Evolutionary conservation across 106 monocot genomes (phyloP).

Genomic region (Allium cepa): DNA sequence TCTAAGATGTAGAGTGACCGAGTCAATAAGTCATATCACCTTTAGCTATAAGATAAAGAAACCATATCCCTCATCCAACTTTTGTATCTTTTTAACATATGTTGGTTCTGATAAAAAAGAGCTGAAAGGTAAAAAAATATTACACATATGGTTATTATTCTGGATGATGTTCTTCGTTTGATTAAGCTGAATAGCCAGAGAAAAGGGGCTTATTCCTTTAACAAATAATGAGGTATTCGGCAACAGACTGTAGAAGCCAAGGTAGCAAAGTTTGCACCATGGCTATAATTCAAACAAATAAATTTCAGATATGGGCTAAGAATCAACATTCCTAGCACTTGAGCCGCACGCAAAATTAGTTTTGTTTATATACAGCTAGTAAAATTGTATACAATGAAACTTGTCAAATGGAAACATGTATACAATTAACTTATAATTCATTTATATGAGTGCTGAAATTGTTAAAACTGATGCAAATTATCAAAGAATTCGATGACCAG

Average conservation of each 20-base stretch:
- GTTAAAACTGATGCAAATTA: no score
- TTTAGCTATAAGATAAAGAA: no score
- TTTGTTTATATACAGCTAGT: no score
- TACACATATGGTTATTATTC: not conserved
- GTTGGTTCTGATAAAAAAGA: no score
- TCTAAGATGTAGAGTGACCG: constrained; percentile 71
- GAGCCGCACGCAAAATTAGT: constrained; percentile 21
- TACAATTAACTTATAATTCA: no score
- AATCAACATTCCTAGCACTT: constrained; percentile 65
- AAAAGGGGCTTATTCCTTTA: constrained; percentile 48
- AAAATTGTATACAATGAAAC: no score
- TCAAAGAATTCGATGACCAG: no score
- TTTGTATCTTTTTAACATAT: no score
- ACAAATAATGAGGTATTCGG: constrained; percentile 29
- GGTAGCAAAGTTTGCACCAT: constrained; percentile 29
- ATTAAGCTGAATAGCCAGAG: constrained; percentile 54
- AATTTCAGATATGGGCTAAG: constrained; percentile 90
- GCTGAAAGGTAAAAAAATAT: constrained; percentile 9
- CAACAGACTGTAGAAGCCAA: constrained; percentile 55
- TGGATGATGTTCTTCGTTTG: constrained; percentile 48
- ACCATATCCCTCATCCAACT: no score
- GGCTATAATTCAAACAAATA: constrained; percentile 50
- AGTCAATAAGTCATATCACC: no score
- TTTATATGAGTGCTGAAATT: no score
- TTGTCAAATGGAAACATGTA: no score